Base-by-base conservation (phyloP, 352 stramenopile species). In the Pythium oligandrum region DNA sequence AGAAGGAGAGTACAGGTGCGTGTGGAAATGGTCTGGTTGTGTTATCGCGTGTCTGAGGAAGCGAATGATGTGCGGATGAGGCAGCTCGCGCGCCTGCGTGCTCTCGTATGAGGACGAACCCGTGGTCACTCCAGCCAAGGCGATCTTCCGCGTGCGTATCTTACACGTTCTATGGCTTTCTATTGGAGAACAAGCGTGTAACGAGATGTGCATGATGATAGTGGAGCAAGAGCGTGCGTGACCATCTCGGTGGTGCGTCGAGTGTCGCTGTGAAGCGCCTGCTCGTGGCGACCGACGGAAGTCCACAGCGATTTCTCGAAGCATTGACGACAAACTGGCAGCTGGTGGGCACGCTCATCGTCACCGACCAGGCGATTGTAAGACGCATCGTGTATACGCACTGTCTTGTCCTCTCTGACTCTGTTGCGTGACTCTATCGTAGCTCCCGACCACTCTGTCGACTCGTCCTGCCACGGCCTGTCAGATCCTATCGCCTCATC, bases 131-230 rank as follows among this genome's bases (percentile, higher is more conserved):
- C 54, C 64, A 4, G 59, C 61, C 53, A 52, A 67, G n/a, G 69
- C 73, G 37, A 61, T 85, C 48, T 90, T 90, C 55, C 76, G 79
- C 4, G 78, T 89, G 78, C 51, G 66, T 55, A 8, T 38, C 36
- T 12, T 45, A 11, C 51, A 26, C 12, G 4, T 17, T n/a, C 30
- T 17, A 9, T 33, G 9, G 32, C 42, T 6, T 10, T 8, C 32
- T 12, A 17, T 51, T 12, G 1, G n/a, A 39, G 17, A 26, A 26
- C 17, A 26, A 26, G 17, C 17, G 17, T 26, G 17, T 26, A 26
- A 26, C 17, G 17, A 26, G 17, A 26, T 26, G 17, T 26, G 17
- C 17, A 11, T 36, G 3, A 6, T 54, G 3, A 40, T 30, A 88
- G 75, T 89, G 78, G 78, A 83, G 68, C 48, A 72, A 73, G 37